phyloP scores from a whole-genome alignment of 495 filamentous ascomycete genomes.

The Annulohypoxylon nitens region DNA sequence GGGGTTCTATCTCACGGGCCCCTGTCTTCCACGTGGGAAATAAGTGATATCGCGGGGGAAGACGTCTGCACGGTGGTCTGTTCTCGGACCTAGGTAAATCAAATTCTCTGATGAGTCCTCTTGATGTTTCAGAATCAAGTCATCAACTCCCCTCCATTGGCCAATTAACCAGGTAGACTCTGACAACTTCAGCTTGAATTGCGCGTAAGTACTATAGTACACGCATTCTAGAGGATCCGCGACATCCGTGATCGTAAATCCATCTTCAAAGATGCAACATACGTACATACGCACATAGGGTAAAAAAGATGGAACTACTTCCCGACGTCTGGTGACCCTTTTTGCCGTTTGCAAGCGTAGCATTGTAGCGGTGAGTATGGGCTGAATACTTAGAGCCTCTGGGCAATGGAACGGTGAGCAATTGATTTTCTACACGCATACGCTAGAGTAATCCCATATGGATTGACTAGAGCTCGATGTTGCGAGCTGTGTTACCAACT shows the following conservation, averaged over 20 bases:
- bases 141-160: conserved; percentile 40
- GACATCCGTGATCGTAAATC: conserved; percentile 37
- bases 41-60: conserved; percentile 48
- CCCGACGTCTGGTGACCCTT: conserved; percentile 34
- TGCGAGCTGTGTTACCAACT: conserved; percentile 40
- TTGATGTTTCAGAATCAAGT: conserved; percentile 43
- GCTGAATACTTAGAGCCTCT: conserved; percentile 16
- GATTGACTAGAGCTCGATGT: background rate
- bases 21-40: conserved; percentile 45
- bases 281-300: conserved; percentile 9
- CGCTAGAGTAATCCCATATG: background rate
- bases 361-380: conserved; percentile 42
- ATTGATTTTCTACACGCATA: conserved; percentile 22
- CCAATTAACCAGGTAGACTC: conserved; percentile 17
- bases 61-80: conserved; percentile 47
- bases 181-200: conserved; percentile 26
- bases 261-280: conserved; percentile 7
- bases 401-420: conserved; percentile 27
- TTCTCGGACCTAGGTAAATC: conserved; percentile 37
- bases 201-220: conserved; percentile 4
- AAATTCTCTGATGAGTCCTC: conserved; percentile 33
- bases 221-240: conserved; percentile 30
- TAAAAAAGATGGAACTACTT: conserved; percentile 11
- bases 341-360: conserved; percentile 30
- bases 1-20: conserved; percentile 39